Evolutionary conservation across 2,329 filamentous ascomycete species (phyloP), one percentile per base, ranked within the genome.

Genomic region (Daldinia sp.): DNA sequence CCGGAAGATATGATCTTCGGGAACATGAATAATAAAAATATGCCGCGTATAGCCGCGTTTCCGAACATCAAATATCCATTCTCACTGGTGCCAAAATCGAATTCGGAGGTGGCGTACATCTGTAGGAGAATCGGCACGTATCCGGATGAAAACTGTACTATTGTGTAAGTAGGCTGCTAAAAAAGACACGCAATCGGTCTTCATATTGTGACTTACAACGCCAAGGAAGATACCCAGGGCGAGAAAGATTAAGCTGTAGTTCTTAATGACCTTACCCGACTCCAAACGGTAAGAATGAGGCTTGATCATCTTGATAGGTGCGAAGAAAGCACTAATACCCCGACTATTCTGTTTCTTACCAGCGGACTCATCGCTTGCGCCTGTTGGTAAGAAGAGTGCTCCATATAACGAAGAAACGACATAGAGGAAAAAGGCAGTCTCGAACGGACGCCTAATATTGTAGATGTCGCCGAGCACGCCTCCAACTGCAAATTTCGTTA

Each of bases 151-250:
- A 92, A 82, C 75, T 85, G 61, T 28, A 67, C 20, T 50, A 60
- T 10, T 13, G 20, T 68, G 20, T 68, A 30, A 60, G 61, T 23
- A 37, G 1, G 20, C 3, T 2, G n/a, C 39, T 13, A 26, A 37
- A 26, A 37, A 6, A 15, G 20, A 63, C n/a, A 7, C n/a, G 1
- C 6, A 1, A 44, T 12, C 2, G 30, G 2, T 15, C 15, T 7
- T 9, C 3, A 33, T 13, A 23, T 3, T 5, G 13, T 23, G 6
- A 81, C 83, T 74, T 76, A 87, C 84, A 0, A 92, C 89, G 0
- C 88, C 90, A 0, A 91, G 78, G 65, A 92, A 93, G 1, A 91
- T 89, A 1, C 90, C 90, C 0, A 83, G 79, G 20, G 88, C 90
- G 2, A 93, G 84, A 1, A 92, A 85, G 2, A 90, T 78, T 0